Evolutionary conservation across 2,329 filamentous ascomycete genomes (phyloP).

Genomic region (Neurospora sp.): DNA sequence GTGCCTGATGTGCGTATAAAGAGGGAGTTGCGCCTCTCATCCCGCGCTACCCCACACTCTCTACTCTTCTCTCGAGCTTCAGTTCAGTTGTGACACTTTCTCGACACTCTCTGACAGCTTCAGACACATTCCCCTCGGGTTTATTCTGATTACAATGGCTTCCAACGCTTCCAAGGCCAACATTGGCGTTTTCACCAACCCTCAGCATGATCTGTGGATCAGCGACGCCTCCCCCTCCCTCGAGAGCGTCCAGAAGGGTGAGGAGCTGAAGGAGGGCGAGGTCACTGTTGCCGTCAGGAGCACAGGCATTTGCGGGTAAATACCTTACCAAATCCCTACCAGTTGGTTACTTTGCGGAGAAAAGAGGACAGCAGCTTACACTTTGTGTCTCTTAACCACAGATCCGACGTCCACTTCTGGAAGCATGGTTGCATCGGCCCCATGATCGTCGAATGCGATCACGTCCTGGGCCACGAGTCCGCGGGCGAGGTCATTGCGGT

Average conservation of each 20-base stretch:
- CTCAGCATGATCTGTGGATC: constrained; percentile 84
- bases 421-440: constrained; percentile 89
- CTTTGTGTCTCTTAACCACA: constrained; percentile 26
- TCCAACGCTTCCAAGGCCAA: constrained; percentile 55
- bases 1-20: neutral
- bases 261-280: constrained; percentile 66
- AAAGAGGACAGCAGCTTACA: neutral
- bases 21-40: neutral
- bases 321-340: neutral
- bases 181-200: constrained; percentile 94
- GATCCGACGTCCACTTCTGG: constrained; percentile 96
- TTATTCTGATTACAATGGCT: neutral
- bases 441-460: constrained; percentile 82
- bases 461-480: constrained; percentile 92
- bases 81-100: neutral
- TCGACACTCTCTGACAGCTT: neutral
- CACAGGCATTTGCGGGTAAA: constrained; percentile 89
- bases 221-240: constrained; percentile 65
- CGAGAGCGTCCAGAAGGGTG: constrained; percentile 59
- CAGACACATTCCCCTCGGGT: neutral
- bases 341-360: neutral
- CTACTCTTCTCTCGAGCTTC: neutral
- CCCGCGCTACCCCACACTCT: neutral
- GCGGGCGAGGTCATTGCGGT: constrained; percentile 74
- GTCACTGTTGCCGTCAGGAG: constrained; percentile 84